Evolutionary conservation across 495 filamentous ascomycete species (phyloP), one percentile per base, ranked within the genome.

Genomic region (Penicillium flavigenum): DNA sequence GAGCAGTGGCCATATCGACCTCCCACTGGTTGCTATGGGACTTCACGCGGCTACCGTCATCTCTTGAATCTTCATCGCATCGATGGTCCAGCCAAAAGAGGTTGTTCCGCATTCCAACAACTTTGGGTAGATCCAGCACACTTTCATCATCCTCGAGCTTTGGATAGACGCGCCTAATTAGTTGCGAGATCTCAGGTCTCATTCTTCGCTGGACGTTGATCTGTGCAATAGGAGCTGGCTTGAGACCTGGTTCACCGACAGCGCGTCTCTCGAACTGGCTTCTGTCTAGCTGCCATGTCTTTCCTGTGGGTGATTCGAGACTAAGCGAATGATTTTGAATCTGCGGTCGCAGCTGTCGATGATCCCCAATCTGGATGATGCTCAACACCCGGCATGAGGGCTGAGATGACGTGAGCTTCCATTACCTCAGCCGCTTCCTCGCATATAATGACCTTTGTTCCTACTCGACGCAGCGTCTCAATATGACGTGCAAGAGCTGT

Each of bases 381-480:
- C 61, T 90, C 79, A 14, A 89, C 68, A 0, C 77, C 78, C 1
- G 86, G 88, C 20, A 90, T 68, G 4, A 90, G 63, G 3, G 85
- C 81, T 2, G 85, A 79, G 14, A 90, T 66, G 1, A 82, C 71
- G 63, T 89, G 86, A 0, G 83, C 72, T 58, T 91, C 88, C 36
- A 90, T 72, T 2, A 91, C 84, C 59, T 90, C 86, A 4, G 79
- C 88, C 10, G 87, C 88, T 65, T 91, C 88, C 67, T 90, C 87
- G 61, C 81, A 85, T 8, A 91, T 54, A 50, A 91, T 36, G 11
- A 62, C 74, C 56, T 86, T 83, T 24, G 77, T 71, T 6, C 82
- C 79, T 60, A 50, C 50, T 41, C 45, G 62, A 22, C 52, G 63
- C 3, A 76, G 46, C n/a, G 59, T 62, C 9, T 58, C 22, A 43